Base-by-base conservation (phyloP, 2,329 filamentous ascomycete genomes). In the Trichophyton simii region DNA sequence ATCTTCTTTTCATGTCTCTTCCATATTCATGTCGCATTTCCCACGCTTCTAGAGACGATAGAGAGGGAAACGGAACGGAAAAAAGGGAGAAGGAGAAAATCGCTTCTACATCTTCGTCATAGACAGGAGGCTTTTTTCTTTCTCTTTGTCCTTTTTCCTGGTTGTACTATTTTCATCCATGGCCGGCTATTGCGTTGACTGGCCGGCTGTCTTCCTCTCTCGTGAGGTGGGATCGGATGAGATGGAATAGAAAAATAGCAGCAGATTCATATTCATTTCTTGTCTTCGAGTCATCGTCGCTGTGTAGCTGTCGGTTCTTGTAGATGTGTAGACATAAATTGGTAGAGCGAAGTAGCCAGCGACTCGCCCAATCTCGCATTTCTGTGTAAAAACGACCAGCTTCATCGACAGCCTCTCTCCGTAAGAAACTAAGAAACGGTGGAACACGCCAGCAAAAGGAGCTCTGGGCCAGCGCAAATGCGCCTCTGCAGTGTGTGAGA, bases 201-300 rank as follows among this genome's bases (percentile, higher is more conserved):
- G 50, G 25, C 50, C 7, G 50, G 50, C 18, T 25, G 70, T 74
- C 55, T 62, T 57, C 55, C 59, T 57, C 58, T 75, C 74, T 74
- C 72, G 72, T 72, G 66, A 69, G 48, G 42, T 20, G 42, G 36
- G n/a, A 41, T 28, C 20, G n/a, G 34, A 44, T 41, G 18, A 25
- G n/a, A 41, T 28, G 36, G 8, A 20, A 44, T 41, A 9, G 13
- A 57, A 34, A 42, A 55, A 55, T 41, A 44, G 38, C 44, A 62
- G 25, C 48, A 59, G 44, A 71, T 54, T 15, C 5, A 28, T 34
- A 28, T 54, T 54, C 11, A 52, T n/a, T 52, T 52, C 22, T 28
- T 52, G 22, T 28, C 8, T 13, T 20, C 8, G 18, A 20, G 18
- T 52, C 18, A 44, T 7, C 13, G n/a, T 6, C 41, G 4, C 4